A percentile compares a stretch with the other conserved stretches of the same genome.
These are phyloP conservation scores for Crucibulum parvulum DNA, from an alignment of 1,284 basidiomycete species.

Conservation along the genomic window DNA sequence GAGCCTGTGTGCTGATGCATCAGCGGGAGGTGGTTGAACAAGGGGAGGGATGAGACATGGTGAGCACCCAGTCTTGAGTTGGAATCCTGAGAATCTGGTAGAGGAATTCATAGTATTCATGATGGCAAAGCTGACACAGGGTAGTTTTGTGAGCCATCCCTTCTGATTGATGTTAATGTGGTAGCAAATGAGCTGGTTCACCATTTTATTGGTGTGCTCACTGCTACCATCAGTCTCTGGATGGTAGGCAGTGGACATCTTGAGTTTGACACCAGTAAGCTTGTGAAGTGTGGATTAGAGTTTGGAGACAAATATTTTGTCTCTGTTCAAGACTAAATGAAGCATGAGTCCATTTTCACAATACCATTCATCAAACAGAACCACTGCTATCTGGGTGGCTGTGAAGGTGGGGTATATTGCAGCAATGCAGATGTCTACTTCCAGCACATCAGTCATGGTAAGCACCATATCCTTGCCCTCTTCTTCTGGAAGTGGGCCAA, in stretches of 20 bases:
- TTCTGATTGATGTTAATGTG: conserved; percentile 28
- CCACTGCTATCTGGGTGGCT: conserved; percentile 31
- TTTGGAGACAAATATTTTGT: conserved; percentile 30
- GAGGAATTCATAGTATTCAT: conserved; percentile 21
- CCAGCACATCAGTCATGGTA: conserved; percentile 45
- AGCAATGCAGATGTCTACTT: conserved; percentile 41
- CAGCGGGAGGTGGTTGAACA: not conserved
- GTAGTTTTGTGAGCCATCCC: conserved; percentile 15
- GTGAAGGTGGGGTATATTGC: conserved; percentile 27
- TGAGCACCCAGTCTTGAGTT: conserved; percentile 8
- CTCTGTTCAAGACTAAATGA: conserved; percentile 28
- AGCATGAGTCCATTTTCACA: conserved; percentile 37
- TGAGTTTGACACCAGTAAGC: conserved; percentile 31
- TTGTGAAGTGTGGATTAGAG: conserved; percentile 28
- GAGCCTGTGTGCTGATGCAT: not conserved
- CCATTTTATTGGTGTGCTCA: conserved; percentile 3
- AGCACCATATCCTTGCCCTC: conserved; percentile 37
- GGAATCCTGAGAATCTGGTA: conserved; percentile 15
- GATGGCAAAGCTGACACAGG: conserved; percentile 11
- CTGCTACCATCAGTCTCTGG: conserved; percentile 33
- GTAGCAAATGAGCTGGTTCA: conserved; percentile 37
- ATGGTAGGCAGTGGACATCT: conserved; percentile 37
- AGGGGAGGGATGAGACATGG: conserved; percentile 6
- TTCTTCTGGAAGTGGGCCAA: conserved; percentile 36
- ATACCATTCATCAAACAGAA: conserved; percentile 44